A percentile compares a stretch with the other conserved stretches of the same genome.
Conservation (phyloP, 2,329 filamentous ascomycete species). For the Pseudogymnoascus destructans region DNA sequence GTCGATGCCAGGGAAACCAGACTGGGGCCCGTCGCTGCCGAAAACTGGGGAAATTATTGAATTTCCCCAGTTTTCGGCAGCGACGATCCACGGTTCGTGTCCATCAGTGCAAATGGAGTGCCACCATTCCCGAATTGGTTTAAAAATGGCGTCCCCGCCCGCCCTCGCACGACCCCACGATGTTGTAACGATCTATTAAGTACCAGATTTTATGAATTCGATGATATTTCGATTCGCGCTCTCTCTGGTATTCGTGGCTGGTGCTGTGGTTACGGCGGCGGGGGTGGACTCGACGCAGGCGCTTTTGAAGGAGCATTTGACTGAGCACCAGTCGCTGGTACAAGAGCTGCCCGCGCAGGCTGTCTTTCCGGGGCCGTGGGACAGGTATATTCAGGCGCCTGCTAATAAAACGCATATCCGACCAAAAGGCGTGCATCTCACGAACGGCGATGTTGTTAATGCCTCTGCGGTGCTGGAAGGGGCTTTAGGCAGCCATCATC, state of each 20-base stretch:
- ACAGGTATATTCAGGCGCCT: constrained; percentile 28
- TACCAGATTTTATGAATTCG: neutral
- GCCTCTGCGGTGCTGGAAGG: constrained; percentile 14
- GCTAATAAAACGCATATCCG: constrained; percentile 26
- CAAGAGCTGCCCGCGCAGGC: constrained; percentile 24
- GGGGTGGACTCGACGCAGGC: neutral
- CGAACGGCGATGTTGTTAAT: constrained; percentile 25
- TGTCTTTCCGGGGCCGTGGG: constrained; percentile 30
- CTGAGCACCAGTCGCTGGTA: neutral
- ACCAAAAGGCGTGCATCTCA: constrained; percentile 26
- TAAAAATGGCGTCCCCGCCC: neutral
- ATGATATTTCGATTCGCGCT: neutral
- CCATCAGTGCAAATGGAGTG: neutral
- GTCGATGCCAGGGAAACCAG: neutral
- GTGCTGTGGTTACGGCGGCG: neutral
- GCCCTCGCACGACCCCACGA: neutral
- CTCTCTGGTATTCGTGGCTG: neutral
- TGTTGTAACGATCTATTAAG: neutral
- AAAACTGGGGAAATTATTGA: too few relatives aligned
- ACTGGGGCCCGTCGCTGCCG: too few relatives aligned
- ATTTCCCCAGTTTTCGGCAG: neutral
- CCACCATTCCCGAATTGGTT: neutral
- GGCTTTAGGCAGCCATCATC: neutral
- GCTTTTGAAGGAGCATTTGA: neutral
- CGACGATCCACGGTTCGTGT: neutral